These are phyloP conservation scores for Vigna hirtella DNA, from an alignment of 306 rosid genomes.

Conservation along the genomic window DNA sequence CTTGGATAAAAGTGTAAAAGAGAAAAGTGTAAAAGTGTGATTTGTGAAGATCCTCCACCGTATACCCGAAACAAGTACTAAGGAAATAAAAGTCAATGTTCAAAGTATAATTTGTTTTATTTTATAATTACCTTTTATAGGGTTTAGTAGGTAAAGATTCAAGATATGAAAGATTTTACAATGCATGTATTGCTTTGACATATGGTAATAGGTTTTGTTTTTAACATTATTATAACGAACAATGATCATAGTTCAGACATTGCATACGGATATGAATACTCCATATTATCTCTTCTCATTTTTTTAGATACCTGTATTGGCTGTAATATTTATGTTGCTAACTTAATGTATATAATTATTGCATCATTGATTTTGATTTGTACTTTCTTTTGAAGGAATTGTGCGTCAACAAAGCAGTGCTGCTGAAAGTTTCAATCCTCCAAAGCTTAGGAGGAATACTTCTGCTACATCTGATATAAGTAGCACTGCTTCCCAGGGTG, in stretches of 20 bases:
- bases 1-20: too few relatives aligned
- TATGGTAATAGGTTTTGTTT: background rate
- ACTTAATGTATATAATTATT: background rate
- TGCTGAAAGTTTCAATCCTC: constrained; percentile 55
- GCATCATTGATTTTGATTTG: constrained; percentile 24
- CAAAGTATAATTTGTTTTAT: background rate
- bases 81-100: constrained; percentile 27
- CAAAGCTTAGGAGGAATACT: constrained; percentile 63
- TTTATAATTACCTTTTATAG: constrained; percentile 7
- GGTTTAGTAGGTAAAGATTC: constrained; percentile 7
- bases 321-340: constrained; percentile 6
- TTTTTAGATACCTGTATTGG: constrained; percentile 19
- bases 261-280: background rate
- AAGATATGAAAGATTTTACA: background rate
- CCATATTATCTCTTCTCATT: background rate
- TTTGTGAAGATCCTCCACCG: too few relatives aligned
- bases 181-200: constrained; percentile 10
- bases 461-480: constrained; percentile 74
- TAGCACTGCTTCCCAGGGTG: constrained; percentile 60
- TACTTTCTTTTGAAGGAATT: constrained; percentile 52
- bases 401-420: too few relatives aligned
- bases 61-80: too few relatives aligned
- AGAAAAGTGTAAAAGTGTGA: too few relatives aligned
- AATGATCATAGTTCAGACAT: constrained; percentile 1
- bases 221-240: background rate